Conservation (phyloP, 2,329 filamentous ascomycete genomes). For the Trichoderma koningii region DNA sequence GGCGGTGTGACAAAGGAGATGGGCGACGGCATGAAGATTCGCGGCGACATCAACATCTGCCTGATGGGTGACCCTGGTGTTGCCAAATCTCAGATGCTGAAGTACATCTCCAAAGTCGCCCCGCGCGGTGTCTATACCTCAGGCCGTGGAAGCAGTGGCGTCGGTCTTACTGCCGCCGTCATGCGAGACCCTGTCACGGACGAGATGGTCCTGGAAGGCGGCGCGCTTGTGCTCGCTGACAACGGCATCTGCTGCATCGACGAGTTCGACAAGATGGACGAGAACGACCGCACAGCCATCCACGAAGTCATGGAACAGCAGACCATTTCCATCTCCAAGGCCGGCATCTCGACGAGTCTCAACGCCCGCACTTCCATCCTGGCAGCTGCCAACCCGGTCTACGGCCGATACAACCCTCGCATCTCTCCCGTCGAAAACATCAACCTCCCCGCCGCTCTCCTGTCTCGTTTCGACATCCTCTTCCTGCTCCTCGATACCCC, state of each 20-base stretch:
- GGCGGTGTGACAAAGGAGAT: constrained; percentile 96
- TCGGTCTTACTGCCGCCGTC: constrained; percentile 79
- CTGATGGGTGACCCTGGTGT: constrained; percentile 99
- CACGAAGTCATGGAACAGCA: constrained; percentile 90
- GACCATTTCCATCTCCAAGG: constrained; percentile 81
- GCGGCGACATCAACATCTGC: constrained; percentile 98
- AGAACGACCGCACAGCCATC: constrained; percentile 77
- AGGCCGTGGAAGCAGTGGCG: constrained; percentile 77
- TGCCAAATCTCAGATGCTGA: constrained; percentile 95
- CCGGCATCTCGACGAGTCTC: constrained; percentile 71
- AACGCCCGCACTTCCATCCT: constrained; percentile 96
- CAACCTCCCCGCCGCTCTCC: constrained; percentile 93
- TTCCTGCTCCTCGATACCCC: constrained; percentile 97
- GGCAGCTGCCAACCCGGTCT: constrained; percentile 93
- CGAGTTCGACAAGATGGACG: constrained; percentile 89
- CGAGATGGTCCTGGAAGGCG: constrained; percentile 81
- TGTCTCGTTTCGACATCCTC: constrained; percentile 95
- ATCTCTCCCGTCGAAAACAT: constrained; percentile 98
- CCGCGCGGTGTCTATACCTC: constrained; percentile 87
- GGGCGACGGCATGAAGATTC: constrained; percentile 97
- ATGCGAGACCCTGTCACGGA: constrained; percentile 84
- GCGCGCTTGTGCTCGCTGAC: constrained; percentile 76
- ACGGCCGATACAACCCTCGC: constrained; percentile 96
- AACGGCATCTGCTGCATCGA: constrained; percentile 86
- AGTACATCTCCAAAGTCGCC: constrained; percentile 98